Evolutionary conservation across 331 rosid species (phyloP).

Genomic region (Phaseolus coccineus): DNA sequence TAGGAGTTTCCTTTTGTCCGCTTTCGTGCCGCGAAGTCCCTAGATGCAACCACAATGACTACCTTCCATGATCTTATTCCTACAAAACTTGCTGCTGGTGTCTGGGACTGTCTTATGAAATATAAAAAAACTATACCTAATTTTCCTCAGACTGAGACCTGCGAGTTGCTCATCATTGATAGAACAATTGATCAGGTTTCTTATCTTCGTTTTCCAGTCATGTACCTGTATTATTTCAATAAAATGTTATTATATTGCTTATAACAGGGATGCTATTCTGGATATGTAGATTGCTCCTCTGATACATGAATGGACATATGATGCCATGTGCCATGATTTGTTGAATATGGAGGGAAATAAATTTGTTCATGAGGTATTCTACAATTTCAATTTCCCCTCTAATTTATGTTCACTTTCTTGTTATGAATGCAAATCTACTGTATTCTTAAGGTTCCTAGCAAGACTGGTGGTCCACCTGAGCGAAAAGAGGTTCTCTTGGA

Average conservation of each 20-base stretch:
- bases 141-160: constrained; percentile 91
- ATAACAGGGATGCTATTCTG: constrained; percentile 49
- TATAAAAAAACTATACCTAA: constrained; percentile 71
- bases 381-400: constrained; percentile 17
- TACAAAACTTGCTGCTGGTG: constrained; percentile 93
- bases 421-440: constrained; percentile 40
- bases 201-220: constrained; percentile 57
- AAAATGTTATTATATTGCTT: constrained; percentile 40
- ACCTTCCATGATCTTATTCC: constrained; percentile 89
- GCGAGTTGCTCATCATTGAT: constrained; percentile 95
- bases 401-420: constrained; percentile 27
- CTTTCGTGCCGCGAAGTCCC: constrained; percentile 89
- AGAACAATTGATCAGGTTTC: constrained; percentile 96
- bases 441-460: constrained; percentile 72
- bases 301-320: constrained; percentile 97
- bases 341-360: constrained; percentile 89
- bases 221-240: constrained; percentile 32
- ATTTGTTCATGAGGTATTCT: constrained; percentile 82
- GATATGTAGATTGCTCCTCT: constrained; percentile 88
- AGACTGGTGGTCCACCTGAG: constrained; percentile 82
- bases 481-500: constrained; percentile 91
- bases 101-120: constrained; percentile 85
- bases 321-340: constrained; percentile 95
- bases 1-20: constrained; percentile 88
- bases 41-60: constrained; percentile 93